Evolutionary conservation across 306 rosid species (phyloP).

Genomic region (Rubus parviflorus): DNA sequence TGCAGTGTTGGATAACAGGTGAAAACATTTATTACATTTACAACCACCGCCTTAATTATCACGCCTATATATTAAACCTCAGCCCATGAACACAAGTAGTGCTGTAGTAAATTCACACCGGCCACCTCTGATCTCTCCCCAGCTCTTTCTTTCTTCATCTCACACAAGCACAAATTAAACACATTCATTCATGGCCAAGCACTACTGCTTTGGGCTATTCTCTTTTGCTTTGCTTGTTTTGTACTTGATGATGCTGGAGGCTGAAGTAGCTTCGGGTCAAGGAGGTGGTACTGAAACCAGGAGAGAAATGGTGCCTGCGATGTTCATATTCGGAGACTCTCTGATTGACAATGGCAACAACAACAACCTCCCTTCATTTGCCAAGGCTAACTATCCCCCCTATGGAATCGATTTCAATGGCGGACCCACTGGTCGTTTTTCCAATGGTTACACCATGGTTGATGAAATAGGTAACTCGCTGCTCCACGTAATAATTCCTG

Average conservation of each 20-base stretch:
- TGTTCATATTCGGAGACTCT: constrained; percentile 93
- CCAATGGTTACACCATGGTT: constrained; percentile 86
- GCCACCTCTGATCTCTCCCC: not conserved
- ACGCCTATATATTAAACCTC: constrained; percentile 25
- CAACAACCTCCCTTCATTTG: constrained; percentile 77
- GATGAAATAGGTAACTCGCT: constrained; percentile 57
- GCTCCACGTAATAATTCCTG: not conserved
- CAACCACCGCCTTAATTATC: constrained; percentile 45
- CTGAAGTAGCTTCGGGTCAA: constrained; percentile 41
- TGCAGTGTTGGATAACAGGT: constrained; percentile 46
- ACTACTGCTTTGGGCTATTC: not conserved
- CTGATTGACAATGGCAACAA: constrained; percentile 94
- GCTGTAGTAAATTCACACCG: not conserved
- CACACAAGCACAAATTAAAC: not conserved
- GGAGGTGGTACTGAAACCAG: constrained; percentile 13
- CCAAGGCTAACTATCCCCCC: constrained; percentile 89
- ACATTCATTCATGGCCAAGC: constrained; percentile 43
- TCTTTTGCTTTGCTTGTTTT: constrained; percentile 19
- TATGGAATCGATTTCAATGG: constrained; percentile 88
- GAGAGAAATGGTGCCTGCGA: constrained; percentile 72
- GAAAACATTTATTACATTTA: constrained; percentile 54
- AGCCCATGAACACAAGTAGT: not conserved
- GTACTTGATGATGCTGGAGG: constrained; percentile 15
- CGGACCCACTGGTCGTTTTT: constrained; percentile 92
- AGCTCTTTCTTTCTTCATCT: not conserved